phyloP scores from a whole-genome alignment of 2,329 filamentous ascomycete genomes.

The Pseudogymnoascus sp. region DNA sequence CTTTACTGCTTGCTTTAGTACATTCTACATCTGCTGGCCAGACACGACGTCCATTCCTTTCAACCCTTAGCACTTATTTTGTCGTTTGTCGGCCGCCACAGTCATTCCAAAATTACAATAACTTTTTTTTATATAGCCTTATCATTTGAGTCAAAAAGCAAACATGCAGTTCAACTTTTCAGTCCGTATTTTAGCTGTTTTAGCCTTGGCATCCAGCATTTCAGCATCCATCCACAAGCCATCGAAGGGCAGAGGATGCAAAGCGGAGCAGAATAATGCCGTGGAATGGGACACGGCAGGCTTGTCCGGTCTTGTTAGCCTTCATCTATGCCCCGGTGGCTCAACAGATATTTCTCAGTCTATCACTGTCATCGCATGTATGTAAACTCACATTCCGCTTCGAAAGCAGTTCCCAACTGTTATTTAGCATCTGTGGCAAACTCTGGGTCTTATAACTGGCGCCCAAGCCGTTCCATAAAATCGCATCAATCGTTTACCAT shows the following conservation, averaged over 20 bases:
- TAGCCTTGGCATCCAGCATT: background rate
- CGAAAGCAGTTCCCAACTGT: background rate
- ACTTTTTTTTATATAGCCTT: background rate
- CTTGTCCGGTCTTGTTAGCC: background rate
- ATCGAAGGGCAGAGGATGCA: background rate
- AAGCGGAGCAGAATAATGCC: background rate
- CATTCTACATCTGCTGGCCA: background rate
- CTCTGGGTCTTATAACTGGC: background rate
- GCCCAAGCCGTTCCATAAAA: conserved; percentile 1
- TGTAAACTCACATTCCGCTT: background rate
- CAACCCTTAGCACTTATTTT: background rate
- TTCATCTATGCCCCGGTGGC: background rate
- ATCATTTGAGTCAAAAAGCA: background rate
- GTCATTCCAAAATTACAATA: background rate
- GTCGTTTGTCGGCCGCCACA: conserved; percentile 2
- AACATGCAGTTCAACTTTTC: background rate
- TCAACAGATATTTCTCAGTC: background rate
- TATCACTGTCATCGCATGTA: background rate
- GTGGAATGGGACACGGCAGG: background rate
- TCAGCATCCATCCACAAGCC: background rate
- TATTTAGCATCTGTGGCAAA: background rate
- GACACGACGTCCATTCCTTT: conserved; percentile 6
- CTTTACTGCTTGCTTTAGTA: background rate
- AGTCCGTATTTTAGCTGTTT: background rate
- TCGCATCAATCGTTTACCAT: background rate